Evolutionary conservation across 163 green algal species (phyloP).

Genomic region (Chloroidium sp.): DNA sequence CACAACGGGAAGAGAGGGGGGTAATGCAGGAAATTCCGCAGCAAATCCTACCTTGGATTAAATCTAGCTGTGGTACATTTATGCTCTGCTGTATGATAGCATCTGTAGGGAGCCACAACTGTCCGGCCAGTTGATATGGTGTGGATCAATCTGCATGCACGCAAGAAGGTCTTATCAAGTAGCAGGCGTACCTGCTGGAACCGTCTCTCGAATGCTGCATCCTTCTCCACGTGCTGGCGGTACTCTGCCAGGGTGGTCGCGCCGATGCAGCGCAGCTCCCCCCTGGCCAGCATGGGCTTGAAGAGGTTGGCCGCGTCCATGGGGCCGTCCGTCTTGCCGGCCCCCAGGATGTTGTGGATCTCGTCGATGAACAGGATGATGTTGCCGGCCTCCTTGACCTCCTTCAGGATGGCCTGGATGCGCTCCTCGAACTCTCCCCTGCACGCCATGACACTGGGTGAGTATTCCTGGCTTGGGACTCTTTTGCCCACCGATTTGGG

Average conservation of each 20-base stretch:
- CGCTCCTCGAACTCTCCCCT: constrained; percentile 70
- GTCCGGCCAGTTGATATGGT: too few species aligned
- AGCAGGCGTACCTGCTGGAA: constrained; percentile 79
- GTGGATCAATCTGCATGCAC: too few species aligned
- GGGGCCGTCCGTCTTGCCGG: constrained; percentile 55
- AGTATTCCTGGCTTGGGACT: too few species aligned
- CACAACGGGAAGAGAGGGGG: not conserved
- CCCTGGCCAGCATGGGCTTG: constrained; percentile 91
- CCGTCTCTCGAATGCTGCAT: constrained; percentile 87
- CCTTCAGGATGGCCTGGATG: constrained; percentile 78
- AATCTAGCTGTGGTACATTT: too few species aligned
- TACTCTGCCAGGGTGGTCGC: constrained; percentile 96
- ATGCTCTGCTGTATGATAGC: too few species aligned
- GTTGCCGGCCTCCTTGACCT: constrained; percentile 69
- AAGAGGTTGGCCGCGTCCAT: constrained; percentile 85
- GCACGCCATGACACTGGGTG: not conserved
- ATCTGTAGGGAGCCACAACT: too few species aligned
- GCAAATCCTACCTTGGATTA: too few species aligned
- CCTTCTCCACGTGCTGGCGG: constrained; percentile 95
- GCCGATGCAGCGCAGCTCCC: constrained; percentile 91
- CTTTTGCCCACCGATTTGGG: too few species aligned
- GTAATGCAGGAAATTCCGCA: too few species aligned
- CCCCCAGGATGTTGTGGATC: constrained; percentile 63
- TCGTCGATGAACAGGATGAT: constrained; percentile 96
- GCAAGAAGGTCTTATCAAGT: too few species aligned